Base-by-base conservation (phyloP, 208 protist genomes). In the Crithidia thermophila region DNA sequence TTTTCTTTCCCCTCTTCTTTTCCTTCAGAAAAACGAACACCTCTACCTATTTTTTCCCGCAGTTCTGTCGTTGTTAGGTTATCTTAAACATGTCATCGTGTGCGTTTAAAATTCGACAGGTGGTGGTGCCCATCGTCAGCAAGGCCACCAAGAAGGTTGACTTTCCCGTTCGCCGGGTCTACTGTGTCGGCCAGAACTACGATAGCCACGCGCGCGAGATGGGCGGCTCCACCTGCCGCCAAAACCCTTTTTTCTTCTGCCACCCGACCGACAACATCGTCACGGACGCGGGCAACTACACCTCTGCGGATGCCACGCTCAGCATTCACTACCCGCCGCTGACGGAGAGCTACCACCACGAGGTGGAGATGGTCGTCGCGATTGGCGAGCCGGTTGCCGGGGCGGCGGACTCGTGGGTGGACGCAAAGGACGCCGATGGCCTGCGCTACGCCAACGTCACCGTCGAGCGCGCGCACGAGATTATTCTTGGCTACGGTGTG, bases 311-410 rank as follows among this genome's bases (percentile, higher is more conserved):
- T 18, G 66, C 80, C 16, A 59, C 61, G 4, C 49, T 79, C 28
- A 63, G n/a, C 28, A 82, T 85, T 20, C 75, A 72, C 28, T 90
- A 89, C 60, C 79, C 89, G 3, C 62, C 85, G 16, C 47, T 81
- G 21, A 94, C 85, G 37, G 81, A 85, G 56, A 83, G 81, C 52
- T 89, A 88, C 58, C 88, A 96, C 36, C 81, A 96, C 43, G 88
- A 96, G 60, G 87, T 94, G 39, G 88, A 96, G 71, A 62, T 96
- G 13, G 89, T 93, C 3, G 81, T 93, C 0, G 89, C 90, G 8
- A 72, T 95, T 37, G 87, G 87, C 0, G 60, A 58, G 13, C 56
- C 67, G 14, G 20, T n/a, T 4, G 56, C 27, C 0, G 57, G 46
- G 25, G 50, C 40, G 0, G 53, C 58, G 20, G 16, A 4, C 7